phyloP scores from a whole-genome alignment of 2,329 filamentous ascomycete species.

The Trichoderma asperellum region DNA sequence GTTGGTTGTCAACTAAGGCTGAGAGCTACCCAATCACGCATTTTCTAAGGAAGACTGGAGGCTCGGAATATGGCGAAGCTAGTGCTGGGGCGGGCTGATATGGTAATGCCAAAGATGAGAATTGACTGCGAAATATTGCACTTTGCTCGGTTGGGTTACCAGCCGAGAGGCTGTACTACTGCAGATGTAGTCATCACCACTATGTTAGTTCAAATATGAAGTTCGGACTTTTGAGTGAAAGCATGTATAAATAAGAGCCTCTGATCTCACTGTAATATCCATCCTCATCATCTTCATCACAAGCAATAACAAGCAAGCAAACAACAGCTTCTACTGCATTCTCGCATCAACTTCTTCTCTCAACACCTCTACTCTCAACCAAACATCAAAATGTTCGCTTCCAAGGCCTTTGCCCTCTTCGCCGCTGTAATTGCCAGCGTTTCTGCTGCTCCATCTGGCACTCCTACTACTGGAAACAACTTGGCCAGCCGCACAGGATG shows the following conservation, averaged over 20 bases:
- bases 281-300: constrained; percentile 19
- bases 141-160: constrained; percentile 7
- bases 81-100: constrained; percentile 21
- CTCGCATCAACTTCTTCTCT: not conserved
- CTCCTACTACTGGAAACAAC: constrained; percentile 13
- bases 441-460: constrained; percentile 18
- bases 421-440: constrained; percentile 20
- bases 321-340: not conserved
- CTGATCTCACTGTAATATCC: not conserved
- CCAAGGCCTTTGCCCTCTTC: constrained; percentile 19
- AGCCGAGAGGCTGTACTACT: constrained; percentile 25
- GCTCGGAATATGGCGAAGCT: constrained; percentile 17
- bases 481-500: constrained; percentile 1
- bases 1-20: constrained; percentile 10
- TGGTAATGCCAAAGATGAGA: constrained; percentile 8
- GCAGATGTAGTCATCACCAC: not conserved
- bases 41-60: not conserved
- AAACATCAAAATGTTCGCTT: constrained; percentile 27
- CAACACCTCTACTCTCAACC: not conserved
- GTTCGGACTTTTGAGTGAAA: not conserved
- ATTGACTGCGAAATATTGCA: not conserved
- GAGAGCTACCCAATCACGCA: not conserved
- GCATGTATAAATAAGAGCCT: constrained; percentile 1
- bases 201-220: not conserved
- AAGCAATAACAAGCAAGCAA: not conserved